A percentile compares a stretch with the other conserved stretches of the same genome.
Conservation (phyloP, 805 yeast species). For the Lachancea cidri region DNA sequence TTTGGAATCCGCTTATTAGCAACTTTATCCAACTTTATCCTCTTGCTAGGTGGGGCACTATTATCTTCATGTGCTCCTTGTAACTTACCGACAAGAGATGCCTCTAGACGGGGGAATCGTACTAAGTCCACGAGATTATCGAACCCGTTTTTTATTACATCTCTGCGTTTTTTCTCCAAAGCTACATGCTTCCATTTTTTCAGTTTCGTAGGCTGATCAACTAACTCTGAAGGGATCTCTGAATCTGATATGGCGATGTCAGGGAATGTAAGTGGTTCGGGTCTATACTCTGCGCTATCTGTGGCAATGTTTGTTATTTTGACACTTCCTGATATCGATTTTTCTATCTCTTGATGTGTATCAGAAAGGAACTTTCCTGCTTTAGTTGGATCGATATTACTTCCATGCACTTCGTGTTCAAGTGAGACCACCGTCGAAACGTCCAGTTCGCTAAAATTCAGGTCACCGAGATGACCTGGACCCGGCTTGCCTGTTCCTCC, state of each 20-base stretch:
- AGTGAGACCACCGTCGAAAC: neutral
- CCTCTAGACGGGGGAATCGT: conserved; percentile 15
- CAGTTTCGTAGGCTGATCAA: conserved; percentile 15
- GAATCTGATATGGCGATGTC: conserved; percentile 21
- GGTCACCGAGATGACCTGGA: neutral
- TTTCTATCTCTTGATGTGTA: too few relatives aligned
- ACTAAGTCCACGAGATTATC: conserved; percentile 24
- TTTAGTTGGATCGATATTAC: too few relatives aligned
- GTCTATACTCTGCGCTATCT: conserved; percentile 4
- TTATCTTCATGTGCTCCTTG: conserved; percentile 2
- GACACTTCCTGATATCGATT: too few relatives aligned
- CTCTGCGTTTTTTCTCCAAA: conserved; percentile 29
- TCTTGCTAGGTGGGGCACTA: conserved; percentile 1
- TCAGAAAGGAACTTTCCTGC: too few relatives aligned
- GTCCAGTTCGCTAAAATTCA: neutral
- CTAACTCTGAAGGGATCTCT: conserved; percentile 20
- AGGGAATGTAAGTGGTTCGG: conserved; percentile 16
- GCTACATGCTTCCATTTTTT: conserved; percentile 34
- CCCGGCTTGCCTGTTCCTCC: neutral
- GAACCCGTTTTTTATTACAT: conserved; percentile 26
- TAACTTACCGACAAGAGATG: neutral
- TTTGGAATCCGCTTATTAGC: conserved; percentile 30
- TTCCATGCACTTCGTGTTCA: too few relatives aligned
- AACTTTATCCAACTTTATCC: conserved; percentile 5
- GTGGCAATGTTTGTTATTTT: too few relatives aligned